Percentiles rank a stretch among this genome's conserved stretches.
These are phyloP conservation scores for Cyclanthera cordifolia DNA, from an alignment of 306 rosid genomes.

Conservation along the genomic window DNA sequence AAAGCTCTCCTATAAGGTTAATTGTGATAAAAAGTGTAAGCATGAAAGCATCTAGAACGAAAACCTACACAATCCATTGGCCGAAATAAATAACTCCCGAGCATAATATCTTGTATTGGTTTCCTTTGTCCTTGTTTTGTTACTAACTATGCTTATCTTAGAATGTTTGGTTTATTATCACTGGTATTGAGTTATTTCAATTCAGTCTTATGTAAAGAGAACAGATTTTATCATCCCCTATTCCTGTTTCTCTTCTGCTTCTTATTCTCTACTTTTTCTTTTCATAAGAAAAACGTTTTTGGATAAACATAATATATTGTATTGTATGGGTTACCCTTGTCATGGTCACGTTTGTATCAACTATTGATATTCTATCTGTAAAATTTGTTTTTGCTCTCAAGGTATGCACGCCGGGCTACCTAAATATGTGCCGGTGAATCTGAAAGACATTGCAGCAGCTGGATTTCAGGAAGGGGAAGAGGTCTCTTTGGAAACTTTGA, in stretches of 20 bases:
- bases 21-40: neutral
- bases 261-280: neutral
- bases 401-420: slow-evolving; percentile 92
- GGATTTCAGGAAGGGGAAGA: slow-evolving; percentile 86
- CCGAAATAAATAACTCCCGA: neutral
- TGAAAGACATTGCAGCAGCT: slow-evolving; percentile 69
- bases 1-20: neutral
- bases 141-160: neutral
- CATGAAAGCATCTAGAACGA: neutral
- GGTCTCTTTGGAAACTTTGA: slow-evolving; percentile 68
- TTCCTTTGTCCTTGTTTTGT: neutral
- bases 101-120: neutral
- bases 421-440: slow-evolving; percentile 74
- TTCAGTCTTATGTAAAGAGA: neutral
- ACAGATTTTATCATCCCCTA: neutral
- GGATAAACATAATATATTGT: neutral
- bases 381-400: slow-evolving; percentile 10
- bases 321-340: neutral
- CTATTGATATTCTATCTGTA: neutral
- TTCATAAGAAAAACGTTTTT: neutral
- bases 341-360: neutral
- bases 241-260: neutral
- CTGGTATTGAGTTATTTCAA: neutral
- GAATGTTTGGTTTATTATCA: neutral
- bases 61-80: neutral